phyloP scores from a whole-genome alignment of 768 basidiomycete species.

The Mycena latifolia region DNA sequence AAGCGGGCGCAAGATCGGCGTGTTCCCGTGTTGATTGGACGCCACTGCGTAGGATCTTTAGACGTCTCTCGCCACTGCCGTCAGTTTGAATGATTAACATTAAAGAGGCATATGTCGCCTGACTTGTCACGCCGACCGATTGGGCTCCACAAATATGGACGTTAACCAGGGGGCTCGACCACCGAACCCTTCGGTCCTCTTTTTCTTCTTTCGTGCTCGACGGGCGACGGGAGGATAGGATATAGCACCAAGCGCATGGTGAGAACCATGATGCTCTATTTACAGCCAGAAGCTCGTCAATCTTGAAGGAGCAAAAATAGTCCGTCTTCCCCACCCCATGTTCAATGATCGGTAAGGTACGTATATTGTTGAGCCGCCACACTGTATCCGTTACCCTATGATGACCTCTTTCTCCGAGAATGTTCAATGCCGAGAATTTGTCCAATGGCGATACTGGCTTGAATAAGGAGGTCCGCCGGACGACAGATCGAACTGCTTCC shows the following conservation, averaged over 20 bases:
- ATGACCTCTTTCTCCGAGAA: too few species aligned
- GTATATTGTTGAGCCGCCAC: neutral
- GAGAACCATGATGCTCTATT: neutral
- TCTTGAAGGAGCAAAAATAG: constrained; percentile 11
- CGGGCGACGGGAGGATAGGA: neutral
- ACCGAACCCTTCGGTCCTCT: neutral
- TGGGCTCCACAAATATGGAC: constrained; percentile 8
- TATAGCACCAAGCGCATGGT: neutral
- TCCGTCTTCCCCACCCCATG: neutral
- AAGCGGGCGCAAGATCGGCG: constrained; percentile 59
- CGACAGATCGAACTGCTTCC: neutral
- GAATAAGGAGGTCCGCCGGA: neutral
- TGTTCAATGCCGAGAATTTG: neutral
- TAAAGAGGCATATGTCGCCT: constrained; percentile 7
- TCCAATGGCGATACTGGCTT: constrained; percentile 2
- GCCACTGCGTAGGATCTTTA: neutral
- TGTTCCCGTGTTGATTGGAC: constrained; percentile 59
- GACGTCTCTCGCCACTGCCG: constrained; percentile 13
- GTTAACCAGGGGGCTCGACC: neutral
- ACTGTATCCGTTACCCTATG: too few species aligned
- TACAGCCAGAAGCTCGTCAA: neutral
- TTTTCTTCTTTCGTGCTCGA: neutral
- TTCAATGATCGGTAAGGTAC: neutral
- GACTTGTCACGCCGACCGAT: neutral
- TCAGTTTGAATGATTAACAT: constrained; percentile 15